These are phyloP conservation scores for Proliferodiscus dingleyae DNA, from an alignment of 2,329 filamentous ascomycete genomes.

Conservation along the genomic window DNA sequence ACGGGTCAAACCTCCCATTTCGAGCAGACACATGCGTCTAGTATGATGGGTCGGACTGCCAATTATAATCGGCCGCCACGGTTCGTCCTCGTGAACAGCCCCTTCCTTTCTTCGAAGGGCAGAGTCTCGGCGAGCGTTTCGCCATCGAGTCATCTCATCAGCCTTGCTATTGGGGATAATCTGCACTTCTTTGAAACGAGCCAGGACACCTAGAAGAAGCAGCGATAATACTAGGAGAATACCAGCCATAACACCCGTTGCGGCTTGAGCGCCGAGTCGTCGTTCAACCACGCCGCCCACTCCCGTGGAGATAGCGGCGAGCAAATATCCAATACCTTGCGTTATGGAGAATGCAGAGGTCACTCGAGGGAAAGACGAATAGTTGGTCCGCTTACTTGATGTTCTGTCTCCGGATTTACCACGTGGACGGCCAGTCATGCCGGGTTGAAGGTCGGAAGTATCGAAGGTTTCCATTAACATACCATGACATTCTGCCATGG, in stretches of 20 bases:
- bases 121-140: conserved; percentile 45
- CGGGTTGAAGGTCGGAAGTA: conserved; percentile 71
- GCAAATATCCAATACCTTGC: conserved; percentile 64
- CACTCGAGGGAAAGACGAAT: conserved; percentile 71
- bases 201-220: conserved; percentile 55
- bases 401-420: conserved; percentile 43
- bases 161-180: conserved; percentile 61
- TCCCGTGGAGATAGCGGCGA: conserved; percentile 64
- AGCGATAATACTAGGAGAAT: conserved; percentile 62
- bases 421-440: conserved; percentile 56
- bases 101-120: conserved; percentile 35
- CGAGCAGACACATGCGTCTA: conserved; percentile 65
- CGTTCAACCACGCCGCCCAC: conserved; percentile 65
- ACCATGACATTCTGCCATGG: conserved; percentile 70
- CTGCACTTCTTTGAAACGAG: conserved; percentile 60
- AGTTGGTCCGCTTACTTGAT: conserved; percentile 54
- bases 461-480: conserved; percentile 79
- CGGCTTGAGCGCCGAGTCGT: conserved; percentile 59
- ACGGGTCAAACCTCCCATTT: conserved; percentile 61
- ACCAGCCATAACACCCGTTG: conserved; percentile 63
- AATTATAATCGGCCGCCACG: conserved; percentile 67
- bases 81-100: conserved; percentile 30
- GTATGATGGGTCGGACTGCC: conserved; percentile 66
- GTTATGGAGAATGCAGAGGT: conserved; percentile 65
- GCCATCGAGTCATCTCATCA: conserved; percentile 49